Conservation (phyloP, 768 basidiomycete genomes). For the Kwoniella sp. region DNA sequence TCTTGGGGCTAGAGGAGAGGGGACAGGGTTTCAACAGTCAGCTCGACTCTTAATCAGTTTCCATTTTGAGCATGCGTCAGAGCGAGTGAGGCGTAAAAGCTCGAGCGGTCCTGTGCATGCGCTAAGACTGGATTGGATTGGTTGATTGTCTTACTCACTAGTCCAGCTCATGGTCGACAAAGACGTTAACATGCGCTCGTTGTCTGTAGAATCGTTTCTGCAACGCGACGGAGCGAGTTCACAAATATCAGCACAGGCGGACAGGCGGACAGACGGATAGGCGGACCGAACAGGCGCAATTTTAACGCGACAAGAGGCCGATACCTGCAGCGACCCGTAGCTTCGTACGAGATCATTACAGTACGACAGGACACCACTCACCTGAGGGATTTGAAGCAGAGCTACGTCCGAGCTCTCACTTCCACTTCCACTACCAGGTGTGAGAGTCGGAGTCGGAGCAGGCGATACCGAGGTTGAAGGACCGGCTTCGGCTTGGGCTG, state of each 20-base stretch:
- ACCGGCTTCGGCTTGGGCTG: conserved; percentile 13
- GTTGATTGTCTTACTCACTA: too few species aligned
- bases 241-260: too few species aligned
- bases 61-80: too few species aligned
- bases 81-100: too few species aligned
- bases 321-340: background rate
- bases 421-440: conserved; percentile 2
- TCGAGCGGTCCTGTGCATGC: too few species aligned
- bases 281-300: too few species aligned
- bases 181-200: conserved; percentile 61
- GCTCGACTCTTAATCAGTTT: too few species aligned
- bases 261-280: too few species aligned
- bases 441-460: background rate
- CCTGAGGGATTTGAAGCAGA: conserved; percentile 41
- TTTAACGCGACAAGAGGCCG: background rate
- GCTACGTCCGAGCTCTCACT: conserved; percentile 10
- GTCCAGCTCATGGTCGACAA: conserved; percentile 69
- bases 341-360: too few species aligned
- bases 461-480: conserved; percentile 10
- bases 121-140: too few species aligned
- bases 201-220: conserved; percentile 62
- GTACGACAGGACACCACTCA: too few species aligned
- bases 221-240: background rate
- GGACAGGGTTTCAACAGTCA: too few species aligned
- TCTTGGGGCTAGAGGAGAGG: conserved; percentile 4